A percentile compares a stretch with the other conserved stretches of the same genome.
Conservation (phyloP, 2,329 filamentous ascomycete species). For the Calonectria crousiana region DNA sequence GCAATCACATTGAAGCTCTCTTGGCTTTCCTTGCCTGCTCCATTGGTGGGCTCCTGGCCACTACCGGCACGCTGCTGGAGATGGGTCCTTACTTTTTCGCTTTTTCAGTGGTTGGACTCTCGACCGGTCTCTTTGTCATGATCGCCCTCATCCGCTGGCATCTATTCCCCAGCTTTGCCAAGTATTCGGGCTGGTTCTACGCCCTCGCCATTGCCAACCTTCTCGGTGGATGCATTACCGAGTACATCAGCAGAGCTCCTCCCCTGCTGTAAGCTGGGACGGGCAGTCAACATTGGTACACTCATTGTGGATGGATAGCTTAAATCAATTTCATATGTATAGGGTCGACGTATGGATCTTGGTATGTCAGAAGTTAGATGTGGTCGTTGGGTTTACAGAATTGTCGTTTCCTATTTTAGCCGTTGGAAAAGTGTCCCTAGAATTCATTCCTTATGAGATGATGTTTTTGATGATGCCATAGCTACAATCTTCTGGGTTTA, state of each 20-base stretch:
- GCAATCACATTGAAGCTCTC: constrained; percentile 32
- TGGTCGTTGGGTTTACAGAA: not conserved
- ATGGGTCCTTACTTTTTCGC: constrained; percentile 31
- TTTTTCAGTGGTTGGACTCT: constrained; percentile 31
- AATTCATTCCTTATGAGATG: not conserved
- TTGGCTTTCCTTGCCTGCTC: constrained; percentile 22
- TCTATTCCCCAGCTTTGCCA: constrained; percentile 25
- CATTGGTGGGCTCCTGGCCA: constrained; percentile 26
- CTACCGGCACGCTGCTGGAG: constrained; percentile 12
- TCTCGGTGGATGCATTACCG: constrained; percentile 26
- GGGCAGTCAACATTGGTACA: too few species aligned
- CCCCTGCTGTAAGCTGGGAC: not conserved
- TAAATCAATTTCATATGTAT: too few species aligned
- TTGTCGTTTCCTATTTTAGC: not conserved
- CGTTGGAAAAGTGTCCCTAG: not conserved
- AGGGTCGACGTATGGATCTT: not conserved
- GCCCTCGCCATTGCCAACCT: constrained; percentile 33
- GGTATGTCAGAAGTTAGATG: not conserved
- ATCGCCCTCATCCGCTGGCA: constrained; percentile 27
- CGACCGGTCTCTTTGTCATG: constrained; percentile 24
- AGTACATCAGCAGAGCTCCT: constrained; percentile 23
- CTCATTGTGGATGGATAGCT: not conserved
- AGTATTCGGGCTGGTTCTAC: constrained; percentile 34
- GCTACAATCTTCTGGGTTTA: not conserved
- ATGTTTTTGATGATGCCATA: not conserved